phyloP scores from a whole-genome alignment of 2,329 filamentous ascomycete species.

The Emergomyces orientalis region DNA sequence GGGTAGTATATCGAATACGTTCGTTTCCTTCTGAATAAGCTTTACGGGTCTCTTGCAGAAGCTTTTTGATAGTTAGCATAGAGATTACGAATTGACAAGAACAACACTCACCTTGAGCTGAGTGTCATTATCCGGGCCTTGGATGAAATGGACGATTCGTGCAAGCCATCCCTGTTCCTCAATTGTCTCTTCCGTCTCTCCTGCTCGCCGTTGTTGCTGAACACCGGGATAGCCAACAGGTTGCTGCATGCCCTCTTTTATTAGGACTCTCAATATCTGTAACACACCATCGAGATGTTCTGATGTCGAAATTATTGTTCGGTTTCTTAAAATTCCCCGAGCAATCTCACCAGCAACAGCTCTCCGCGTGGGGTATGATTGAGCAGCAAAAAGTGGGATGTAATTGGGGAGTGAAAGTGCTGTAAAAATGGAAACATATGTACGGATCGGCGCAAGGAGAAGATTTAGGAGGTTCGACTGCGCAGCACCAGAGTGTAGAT shows the following conservation, averaged over 20 bases:
- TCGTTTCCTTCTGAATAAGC: constrained; percentile 88
- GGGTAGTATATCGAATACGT: constrained; percentile 89
- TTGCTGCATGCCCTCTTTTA: constrained; percentile 81
- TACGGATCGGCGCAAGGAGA: constrained; percentile 79
- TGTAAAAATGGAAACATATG: constrained; percentile 93
- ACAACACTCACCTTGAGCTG: constrained; percentile 61
- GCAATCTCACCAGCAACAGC: constrained; percentile 86
- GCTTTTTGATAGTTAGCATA: constrained; percentile 32
- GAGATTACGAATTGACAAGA: not conserved
- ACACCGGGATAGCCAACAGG: constrained; percentile 77
- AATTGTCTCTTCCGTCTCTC: constrained; percentile 92
- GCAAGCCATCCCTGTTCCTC: constrained; percentile 98
- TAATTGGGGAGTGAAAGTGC: constrained; percentile 87
- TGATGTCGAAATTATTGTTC: constrained; percentile 66
- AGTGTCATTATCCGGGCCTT: constrained; percentile 76
- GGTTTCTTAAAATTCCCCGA: constrained; percentile 69
- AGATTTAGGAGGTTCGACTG: constrained; percentile 85
- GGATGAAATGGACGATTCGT: constrained; percentile 78
- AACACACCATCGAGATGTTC: constrained; percentile 81
- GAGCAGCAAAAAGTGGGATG: constrained; percentile 77
- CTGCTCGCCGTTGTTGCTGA: constrained; percentile 59
- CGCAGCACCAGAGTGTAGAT: constrained; percentile 76
- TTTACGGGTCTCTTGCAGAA: constrained; percentile 79
- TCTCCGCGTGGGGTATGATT: constrained; percentile 84
- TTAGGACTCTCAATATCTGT: constrained; percentile 78